Conservation (phyloP, 495 filamentous ascomycete species). For the Aspergillus homomorphus region DNA sequence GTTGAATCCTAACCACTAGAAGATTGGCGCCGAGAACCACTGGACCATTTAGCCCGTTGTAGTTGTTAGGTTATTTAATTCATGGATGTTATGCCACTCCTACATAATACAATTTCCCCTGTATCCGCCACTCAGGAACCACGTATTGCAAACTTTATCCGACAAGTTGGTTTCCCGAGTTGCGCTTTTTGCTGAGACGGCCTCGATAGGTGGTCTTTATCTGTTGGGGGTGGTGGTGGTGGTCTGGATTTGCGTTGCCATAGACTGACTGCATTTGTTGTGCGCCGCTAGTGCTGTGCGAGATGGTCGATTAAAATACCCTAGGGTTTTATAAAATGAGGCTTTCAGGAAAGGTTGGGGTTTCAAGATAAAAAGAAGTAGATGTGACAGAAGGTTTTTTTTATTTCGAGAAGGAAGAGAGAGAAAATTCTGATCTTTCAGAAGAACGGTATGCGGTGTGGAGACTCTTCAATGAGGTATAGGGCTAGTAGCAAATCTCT, state of each 20-base stretch:
- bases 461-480: background rate
- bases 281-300: no score
- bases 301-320: no score
- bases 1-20: conserved; percentile 9
- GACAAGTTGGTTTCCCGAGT: background rate
- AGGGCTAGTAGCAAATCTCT: background rate
- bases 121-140: background rate
- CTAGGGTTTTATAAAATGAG: no score
- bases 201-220: no score
- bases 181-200: no score
- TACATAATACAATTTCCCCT: background rate
- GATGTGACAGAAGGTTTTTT: no score
- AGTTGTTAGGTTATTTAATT: background rate
- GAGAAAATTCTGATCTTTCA: background rate
- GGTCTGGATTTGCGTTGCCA: no score
- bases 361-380: no score
- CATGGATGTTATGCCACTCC: no score
- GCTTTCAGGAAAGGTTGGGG: no score
- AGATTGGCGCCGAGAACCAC: conserved; percentile 1
- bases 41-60: background rate
- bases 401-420: background rate
- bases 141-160: background rate
- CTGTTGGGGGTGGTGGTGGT: background rate
- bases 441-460: background rate
- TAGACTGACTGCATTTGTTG: no score